Evolutionary conservation across 805 yeast genomes (phyloP).

Genomic region (Suhomyces faveliae): DNA sequence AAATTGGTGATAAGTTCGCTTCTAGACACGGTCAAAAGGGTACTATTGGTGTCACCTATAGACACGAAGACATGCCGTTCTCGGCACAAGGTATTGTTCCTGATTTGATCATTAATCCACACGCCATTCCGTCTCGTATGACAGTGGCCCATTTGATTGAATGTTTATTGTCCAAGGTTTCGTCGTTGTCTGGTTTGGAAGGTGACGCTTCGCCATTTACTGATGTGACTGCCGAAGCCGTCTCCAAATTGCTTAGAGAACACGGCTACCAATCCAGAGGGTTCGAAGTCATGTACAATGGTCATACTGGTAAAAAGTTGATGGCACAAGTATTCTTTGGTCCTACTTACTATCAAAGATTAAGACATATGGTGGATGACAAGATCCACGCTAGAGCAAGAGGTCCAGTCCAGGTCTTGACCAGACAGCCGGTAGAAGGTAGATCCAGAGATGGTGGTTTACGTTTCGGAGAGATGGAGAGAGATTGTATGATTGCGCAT

Average conservation of each 20-base stretch:
- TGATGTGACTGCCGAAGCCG: constrained; percentile 96
- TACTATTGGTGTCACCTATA: constrained; percentile 97
- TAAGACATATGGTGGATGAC: constrained; percentile 99
- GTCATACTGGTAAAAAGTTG: constrained; percentile 96
- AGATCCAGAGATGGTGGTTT: constrained; percentile 99
- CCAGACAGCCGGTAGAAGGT: constrained; percentile 99
- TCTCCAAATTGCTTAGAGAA: constrained; percentile 86
- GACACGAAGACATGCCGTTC: constrained; percentile 99
- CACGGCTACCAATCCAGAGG: constrained; percentile 98
- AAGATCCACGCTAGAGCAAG: constrained; percentile 99
- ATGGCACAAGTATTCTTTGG: constrained; percentile 99
- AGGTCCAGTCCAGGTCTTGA: constrained; percentile 96
- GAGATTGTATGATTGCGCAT: constrained; percentile 99
- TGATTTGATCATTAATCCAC: constrained; percentile 96
- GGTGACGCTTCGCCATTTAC: constrained; percentile 99
- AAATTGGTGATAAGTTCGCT: constrained; percentile 98
- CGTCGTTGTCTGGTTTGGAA: constrained; percentile 91
- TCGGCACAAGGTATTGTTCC: constrained; percentile 95
- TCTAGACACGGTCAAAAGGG: constrained; percentile 99
- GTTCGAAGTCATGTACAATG: constrained; percentile 97
- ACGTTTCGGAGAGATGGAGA: constrained; percentile 99
- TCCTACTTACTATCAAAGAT: constrained; percentile 98
- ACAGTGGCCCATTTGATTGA: constrained; percentile 99
- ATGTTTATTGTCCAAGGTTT: constrained; percentile 93
- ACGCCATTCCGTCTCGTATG: constrained; percentile 99